Evolutionary conservation across 495 filamentous ascomycete genomes (phyloP), one percentile per base, ranked within the genome.

Genomic region (Penicillium paxilli): DNA sequence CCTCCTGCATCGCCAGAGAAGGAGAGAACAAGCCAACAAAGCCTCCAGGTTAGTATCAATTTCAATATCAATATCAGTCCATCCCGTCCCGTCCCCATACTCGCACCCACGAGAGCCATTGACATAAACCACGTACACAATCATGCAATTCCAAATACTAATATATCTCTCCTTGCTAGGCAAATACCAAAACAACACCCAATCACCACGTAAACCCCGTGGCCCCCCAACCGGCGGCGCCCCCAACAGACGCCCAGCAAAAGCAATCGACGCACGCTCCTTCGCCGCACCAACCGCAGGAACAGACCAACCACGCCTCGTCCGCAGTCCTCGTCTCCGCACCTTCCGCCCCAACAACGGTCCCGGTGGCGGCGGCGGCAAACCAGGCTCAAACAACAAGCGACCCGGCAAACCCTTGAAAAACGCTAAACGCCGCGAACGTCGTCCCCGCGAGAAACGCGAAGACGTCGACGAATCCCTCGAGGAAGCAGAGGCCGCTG

Each of bases 211-310:
- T 46, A 44, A 40, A 38, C 63, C 47, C 53, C 52, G 61, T 21
- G 62, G 67, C 9, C 59, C 69, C 23, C 49, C 59, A 33, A 53
- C 59, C 22, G 23, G 55, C 22, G 23, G 55, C 14, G 46, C 56
- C 25, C 55, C 56, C 32, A 64, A 57, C 25, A 54, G 52, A 33
- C 69, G 66, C 22, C 65, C 68, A 38, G 65, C 65, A 23, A 68
- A 68, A 21, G 58, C 64, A 12, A 49, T 78, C 45, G 75, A 78
- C 58, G 75, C 75, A 7, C 63, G 75, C 52, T 72, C 71, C 12
- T 63, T 78, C 32, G 72, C 67, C 4, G 72, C 74, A 2, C 48
- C 68, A 14, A 58, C 59, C 32, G 57, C 58, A 44, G 59, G 59
- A 44, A 62, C 60, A 14, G 60, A 69, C 32, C 63, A 65, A 16